Percentiles rank a stretch among this genome's conserved stretches.
Conservation (phyloP, 139 green algal genomes). For the Marvania coccoides region DNA sequence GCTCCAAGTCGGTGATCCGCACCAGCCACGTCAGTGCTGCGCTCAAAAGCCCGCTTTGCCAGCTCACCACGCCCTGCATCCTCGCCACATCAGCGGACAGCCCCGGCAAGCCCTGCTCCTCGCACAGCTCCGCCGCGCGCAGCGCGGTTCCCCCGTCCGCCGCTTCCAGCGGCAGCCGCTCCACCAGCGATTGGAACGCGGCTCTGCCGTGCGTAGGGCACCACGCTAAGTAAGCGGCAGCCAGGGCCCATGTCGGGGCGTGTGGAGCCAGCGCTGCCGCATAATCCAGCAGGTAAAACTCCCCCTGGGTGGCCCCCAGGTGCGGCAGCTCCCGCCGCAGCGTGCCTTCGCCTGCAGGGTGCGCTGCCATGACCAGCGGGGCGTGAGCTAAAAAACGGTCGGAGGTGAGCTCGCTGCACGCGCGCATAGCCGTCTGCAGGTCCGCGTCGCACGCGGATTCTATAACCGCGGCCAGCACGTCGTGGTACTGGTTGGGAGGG, state of each 20-base stretch:
- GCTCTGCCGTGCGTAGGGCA: slow-evolving; percentile 51
- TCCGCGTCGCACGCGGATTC: slow-evolving; percentile 26
- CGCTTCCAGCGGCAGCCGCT: slow-evolving; percentile 35
- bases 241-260: slow-evolving; percentile 37
- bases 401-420: slow-evolving; percentile 14
- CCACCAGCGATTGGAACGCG: slow-evolving; percentile 44
- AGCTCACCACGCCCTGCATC: slow-evolving; percentile 20
- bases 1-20: neutral
- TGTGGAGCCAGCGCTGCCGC: slow-evolving; percentile 26
- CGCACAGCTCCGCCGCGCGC: slow-evolving; percentile 29
- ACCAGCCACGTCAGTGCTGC: neutral
- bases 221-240: slow-evolving; percentile 54
- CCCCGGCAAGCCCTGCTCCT: slow-evolving; percentile 24
- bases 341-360: slow-evolving; percentile 16
- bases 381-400: slow-evolving; percentile 65
- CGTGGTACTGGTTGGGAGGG: slow-evolving; percentile 4
- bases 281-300: slow-evolving; percentile 45
- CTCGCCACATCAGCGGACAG: slow-evolving; percentile 21
- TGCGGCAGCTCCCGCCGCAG: slow-evolving; percentile 13
- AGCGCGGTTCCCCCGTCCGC: slow-evolving; percentile 11
- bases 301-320: slow-evolving; percentile 15
- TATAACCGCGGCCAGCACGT: slow-evolving; percentile 15
- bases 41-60: neutral
- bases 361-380: slow-evolving; percentile 36
- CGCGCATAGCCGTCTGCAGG: slow-evolving; percentile 18